Conservation (phyloP, 495 filamentous ascomycete species). For the Pseudomonodictys pantanalensis region DNA sequence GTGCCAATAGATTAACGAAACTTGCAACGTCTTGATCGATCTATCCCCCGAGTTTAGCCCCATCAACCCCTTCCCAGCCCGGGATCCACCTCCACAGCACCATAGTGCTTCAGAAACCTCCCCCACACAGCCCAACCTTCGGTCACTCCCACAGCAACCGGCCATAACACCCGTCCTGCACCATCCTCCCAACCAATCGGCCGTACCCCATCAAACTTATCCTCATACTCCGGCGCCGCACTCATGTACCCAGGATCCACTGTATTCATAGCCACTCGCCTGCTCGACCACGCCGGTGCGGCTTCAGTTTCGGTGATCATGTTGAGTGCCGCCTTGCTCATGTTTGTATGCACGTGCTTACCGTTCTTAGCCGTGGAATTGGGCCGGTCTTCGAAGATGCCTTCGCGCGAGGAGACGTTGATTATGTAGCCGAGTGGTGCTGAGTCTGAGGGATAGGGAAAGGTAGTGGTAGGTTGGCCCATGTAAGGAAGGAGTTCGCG, state of each 20-base stretch:
- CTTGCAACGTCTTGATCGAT: too few relatives aligned
- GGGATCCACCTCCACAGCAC: slow-evolving; percentile 1
- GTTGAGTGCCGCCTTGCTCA: slow-evolving; percentile 44
- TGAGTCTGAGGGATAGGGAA: neutral
- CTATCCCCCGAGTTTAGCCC: too few relatives aligned
- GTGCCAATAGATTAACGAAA: too few relatives aligned
- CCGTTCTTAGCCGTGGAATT: slow-evolving; percentile 36
- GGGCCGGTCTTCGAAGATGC: slow-evolving; percentile 41
- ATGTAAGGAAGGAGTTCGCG: slow-evolving; percentile 49
- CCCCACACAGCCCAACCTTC: slow-evolving; percentile 42
- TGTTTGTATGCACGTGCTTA: neutral
- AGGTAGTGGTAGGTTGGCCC: slow-evolving; percentile 16
- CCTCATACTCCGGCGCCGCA: slow-evolving; percentile 44
- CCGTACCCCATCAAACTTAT: slow-evolving; percentile 26
- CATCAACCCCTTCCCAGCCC: neutral
- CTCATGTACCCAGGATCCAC: slow-evolving; percentile 54
- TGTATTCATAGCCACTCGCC: slow-evolving; percentile 47
- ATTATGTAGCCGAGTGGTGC: slow-evolving; percentile 44
- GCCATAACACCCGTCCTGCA: slow-evolving; percentile 49
- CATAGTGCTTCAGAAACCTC: slow-evolving; percentile 51
- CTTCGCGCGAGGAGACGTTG: slow-evolving; percentile 51
- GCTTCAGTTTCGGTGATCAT: slow-evolving; percentile 51
- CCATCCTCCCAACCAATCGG: slow-evolving; percentile 53
- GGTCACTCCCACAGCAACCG: slow-evolving; percentile 46
- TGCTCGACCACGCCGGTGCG: slow-evolving; percentile 38